A percentile compares a stretch with the other conserved stretches of the same genome.
These are phyloP conservation scores for Ophiostoma sp. DNA, from an alignment of 2,329 filamentous ascomycete genomes.

Conservation along the genomic window DNA sequence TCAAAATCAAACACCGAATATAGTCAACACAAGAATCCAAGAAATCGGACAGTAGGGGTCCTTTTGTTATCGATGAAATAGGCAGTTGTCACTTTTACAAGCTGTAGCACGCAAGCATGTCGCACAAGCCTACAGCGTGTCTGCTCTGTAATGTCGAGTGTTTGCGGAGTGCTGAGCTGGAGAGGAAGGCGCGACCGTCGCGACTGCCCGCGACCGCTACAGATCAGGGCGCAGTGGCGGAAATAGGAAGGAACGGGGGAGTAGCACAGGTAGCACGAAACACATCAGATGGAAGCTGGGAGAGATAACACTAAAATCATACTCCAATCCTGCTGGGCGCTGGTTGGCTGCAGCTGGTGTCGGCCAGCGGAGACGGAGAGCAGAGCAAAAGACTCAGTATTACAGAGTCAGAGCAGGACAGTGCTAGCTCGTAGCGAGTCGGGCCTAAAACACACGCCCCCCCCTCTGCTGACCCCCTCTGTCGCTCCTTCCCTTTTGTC, in stretches of 20 bases:
- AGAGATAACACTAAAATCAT: not conserved
- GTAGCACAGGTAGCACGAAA: not conserved
- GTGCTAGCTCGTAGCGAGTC: conserved; percentile 11
- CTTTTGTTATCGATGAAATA: not conserved
- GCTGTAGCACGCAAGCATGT: not conserved
- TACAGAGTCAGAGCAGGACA: not conserved
- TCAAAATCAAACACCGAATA: too few species aligned
- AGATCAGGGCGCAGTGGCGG: not conserved
- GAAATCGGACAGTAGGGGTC: too few species aligned
- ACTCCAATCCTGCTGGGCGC: not conserved
- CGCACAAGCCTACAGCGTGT: not conserved
- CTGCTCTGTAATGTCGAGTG: not conserved
- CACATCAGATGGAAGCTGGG: not conserved
- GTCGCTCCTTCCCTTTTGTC: not conserved
- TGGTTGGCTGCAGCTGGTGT: conserved; percentile 5
- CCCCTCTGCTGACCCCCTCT: not conserved
- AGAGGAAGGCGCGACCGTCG: conserved; percentile 3
- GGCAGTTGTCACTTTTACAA: not conserved
- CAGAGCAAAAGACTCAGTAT: too few species aligned
- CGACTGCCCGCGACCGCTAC: conserved; percentile 9
- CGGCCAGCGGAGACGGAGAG: not conserved
- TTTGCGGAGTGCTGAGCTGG: not conserved
- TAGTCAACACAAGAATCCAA: too few species aligned
- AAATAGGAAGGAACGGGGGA: conserved; percentile 1
- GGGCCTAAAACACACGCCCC: conserved; percentile 13